Base-by-base conservation (phyloP, 345 rosid genomes). In the Pistacia vera region DNA sequence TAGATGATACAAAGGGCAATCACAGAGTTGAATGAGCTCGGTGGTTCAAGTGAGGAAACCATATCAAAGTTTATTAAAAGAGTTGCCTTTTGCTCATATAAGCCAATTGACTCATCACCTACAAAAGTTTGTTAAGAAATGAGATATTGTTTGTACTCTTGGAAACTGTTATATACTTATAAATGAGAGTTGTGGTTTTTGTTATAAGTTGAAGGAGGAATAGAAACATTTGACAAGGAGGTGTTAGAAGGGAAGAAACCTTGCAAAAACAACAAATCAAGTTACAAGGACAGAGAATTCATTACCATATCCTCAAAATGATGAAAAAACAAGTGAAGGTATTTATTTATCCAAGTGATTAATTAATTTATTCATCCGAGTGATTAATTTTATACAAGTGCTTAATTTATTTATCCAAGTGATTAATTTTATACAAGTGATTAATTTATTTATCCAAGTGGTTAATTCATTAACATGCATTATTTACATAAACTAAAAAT, bases 1-100 rank as follows among this genome's bases (percentile, higher is more conserved):
- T 8, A 80, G 63, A 75, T 80, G 82, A 71, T 70, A 75, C 59
- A 36, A 63, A 72, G 56, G 60, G 82, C 79, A 33, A 33, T 71
- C 52, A 41, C 30, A 4, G 76, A 75, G 70, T 65, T 71, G 60
- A 66, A 75, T 80, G 68, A 80, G 55, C 62, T 65, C 22, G 68
- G 48, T 10, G 82, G 79, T 8, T 80, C 63, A 9, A 70, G 76
- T 54, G 70, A 69, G 72, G 76, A 75, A 74, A 33, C 68, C 17
- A 79, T 75, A 41, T 70, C 72, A 5, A 44, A 64, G 60, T 79
- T 79, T 16, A 75, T 75, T 1, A 41, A 20, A 61, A 46, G 30
- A 14, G 35, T 25, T 70, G 61, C 61, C 66, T 1, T 11, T 11
- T 57, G 67, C 78, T 48, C 79, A 75, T 71, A 16, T 44, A 30